Percentiles rank a stretch among this genome's conserved stretches.
These are phyloP conservation scores for Pseudogymnoascus sp. DNA, from an alignment of 2,329 filamentous ascomycete genomes.

Conservation along the genomic window DNA sequence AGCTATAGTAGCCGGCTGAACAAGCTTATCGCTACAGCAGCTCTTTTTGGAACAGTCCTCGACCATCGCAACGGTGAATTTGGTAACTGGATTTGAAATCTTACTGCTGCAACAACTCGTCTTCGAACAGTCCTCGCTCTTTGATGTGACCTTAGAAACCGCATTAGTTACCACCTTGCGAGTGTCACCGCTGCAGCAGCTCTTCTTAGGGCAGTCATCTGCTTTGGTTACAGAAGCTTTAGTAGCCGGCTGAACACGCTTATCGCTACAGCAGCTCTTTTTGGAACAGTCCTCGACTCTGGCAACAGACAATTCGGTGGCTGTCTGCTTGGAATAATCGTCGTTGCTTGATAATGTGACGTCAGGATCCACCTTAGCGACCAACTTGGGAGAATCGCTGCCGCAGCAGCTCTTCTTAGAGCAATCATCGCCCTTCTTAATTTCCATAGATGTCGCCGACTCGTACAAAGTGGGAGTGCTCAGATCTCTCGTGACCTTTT, in stretches of 20 bases:
- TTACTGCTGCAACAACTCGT: background rate
- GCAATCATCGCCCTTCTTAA: background rate
- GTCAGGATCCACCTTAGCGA: background rate
- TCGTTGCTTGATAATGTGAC: background rate
- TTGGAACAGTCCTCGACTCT: background rate
- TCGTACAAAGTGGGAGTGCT: background rate
- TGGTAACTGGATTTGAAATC: background rate
- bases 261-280: constrained; percentile 1
- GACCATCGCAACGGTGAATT: background rate
- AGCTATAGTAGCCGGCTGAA: background rate
- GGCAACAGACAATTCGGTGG: background rate
- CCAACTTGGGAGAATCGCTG: background rate
- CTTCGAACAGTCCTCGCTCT: too few species aligned
- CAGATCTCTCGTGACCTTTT: background rate
- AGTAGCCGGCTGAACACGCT: background rate
- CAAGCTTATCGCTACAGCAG: background rate
- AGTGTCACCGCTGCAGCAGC: background rate
- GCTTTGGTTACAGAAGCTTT: background rate
- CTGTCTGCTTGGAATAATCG: too few species aligned
- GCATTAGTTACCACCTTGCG: background rate
- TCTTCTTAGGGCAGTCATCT: background rate
- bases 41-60: constrained; percentile 6
- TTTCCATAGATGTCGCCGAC: background rate
- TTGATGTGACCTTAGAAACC: background rate
- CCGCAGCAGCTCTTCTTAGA: background rate